Conservation (phyloP, 73 alveolate species). For the Paramecium tetraurelia region DNA sequence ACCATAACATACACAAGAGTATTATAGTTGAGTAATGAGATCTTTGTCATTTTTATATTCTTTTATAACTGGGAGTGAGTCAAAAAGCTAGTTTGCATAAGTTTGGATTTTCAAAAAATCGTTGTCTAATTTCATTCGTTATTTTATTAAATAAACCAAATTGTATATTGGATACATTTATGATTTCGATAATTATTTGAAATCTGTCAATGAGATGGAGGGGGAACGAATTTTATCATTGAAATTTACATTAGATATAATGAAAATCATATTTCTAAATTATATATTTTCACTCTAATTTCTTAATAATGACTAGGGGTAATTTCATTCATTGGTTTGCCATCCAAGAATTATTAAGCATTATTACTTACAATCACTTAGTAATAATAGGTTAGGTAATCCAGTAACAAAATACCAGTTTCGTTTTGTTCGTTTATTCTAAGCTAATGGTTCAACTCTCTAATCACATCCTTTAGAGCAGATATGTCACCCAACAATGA, state of each 20-base stretch:
- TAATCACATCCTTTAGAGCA: neutral
- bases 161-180: neutral
- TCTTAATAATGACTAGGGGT: slow-evolving; percentile 12
- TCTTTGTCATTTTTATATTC: slow-evolving; percentile 8
- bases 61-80: slow-evolving; percentile 22
- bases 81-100: slow-evolving; percentile 9
- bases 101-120: slow-evolving; percentile 35
- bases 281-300: slow-evolving; percentile 11
- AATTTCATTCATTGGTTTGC: slow-evolving; percentile 21
- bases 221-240: neutral
- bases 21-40: slow-evolving; percentile 28
- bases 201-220: neutral
- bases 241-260: no score
- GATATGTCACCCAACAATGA: neutral
- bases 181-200: no score
- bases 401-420: slow-evolving; percentile 1
- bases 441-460: slow-evolving; percentile 25
- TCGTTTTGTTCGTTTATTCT: neutral
- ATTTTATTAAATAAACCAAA: neutral
- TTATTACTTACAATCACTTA: neutral
- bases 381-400: slow-evolving; percentile 7
- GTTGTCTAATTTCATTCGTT: slow-evolving; percentile 22
- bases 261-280: neutral
- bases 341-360: slow-evolving; percentile 1
- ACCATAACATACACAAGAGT: slow-evolving; percentile 50